Percentiles rank a stretch among this genome's conserved stretches.
Evolutionary conservation across 768 basidiomycete genomes (phyloP).

Genomic region (Rhodotorula kratochvilovae): DNA sequence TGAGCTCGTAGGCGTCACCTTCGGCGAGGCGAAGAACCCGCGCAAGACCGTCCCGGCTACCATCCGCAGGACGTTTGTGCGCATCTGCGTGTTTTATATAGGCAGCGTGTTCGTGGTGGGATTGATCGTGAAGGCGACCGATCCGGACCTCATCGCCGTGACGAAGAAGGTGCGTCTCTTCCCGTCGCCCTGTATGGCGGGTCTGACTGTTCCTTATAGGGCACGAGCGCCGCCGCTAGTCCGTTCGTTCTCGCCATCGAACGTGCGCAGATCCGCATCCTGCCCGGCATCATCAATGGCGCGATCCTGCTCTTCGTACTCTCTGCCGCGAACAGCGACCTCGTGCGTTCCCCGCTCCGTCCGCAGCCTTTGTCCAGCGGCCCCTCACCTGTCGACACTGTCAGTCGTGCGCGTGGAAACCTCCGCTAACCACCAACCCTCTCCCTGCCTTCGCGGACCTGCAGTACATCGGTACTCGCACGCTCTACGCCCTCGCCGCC

Average conservation of each 20-base stretch:
- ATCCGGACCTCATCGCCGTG: slow-evolving; percentile 56
- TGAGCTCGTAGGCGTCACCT: slow-evolving; percentile 34
- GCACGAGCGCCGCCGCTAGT: slow-evolving; percentile 36
- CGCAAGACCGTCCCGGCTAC: slow-evolving; percentile 54
- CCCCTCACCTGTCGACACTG: too few species aligned
- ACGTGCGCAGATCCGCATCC: slow-evolving; percentile 47
- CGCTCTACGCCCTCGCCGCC: slow-evolving; percentile 49
- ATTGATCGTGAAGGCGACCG: slow-evolving; percentile 69
- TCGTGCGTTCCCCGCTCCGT: neutral
- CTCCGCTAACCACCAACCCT: too few species aligned
- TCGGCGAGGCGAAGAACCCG: slow-evolving; percentile 3
- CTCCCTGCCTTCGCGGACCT: neutral
- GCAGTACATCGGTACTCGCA: slow-evolving; percentile 42
- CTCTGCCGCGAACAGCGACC: neutral
- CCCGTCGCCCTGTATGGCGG: too few species aligned
- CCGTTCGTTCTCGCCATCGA: slow-evolving; percentile 52
- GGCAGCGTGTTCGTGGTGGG: slow-evolving; percentile 45
- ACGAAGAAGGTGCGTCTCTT: slow-evolving; percentile 1
- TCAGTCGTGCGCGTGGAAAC: too few species aligned
- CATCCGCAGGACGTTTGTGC: slow-evolving; percentile 62
- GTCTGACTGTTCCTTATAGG: too few species aligned
- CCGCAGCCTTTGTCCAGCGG: too few species aligned
- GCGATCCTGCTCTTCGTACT: slow-evolving; percentile 41
- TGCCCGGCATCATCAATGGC: slow-evolving; percentile 49
- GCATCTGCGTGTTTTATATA: slow-evolving; percentile 74